Percentiles rank a stretch among this genome's conserved stretches.
Evolutionary conservation across 1,284 basidiomycete genomes (phyloP).

Genomic region (Rhizoctonia solani): DNA sequence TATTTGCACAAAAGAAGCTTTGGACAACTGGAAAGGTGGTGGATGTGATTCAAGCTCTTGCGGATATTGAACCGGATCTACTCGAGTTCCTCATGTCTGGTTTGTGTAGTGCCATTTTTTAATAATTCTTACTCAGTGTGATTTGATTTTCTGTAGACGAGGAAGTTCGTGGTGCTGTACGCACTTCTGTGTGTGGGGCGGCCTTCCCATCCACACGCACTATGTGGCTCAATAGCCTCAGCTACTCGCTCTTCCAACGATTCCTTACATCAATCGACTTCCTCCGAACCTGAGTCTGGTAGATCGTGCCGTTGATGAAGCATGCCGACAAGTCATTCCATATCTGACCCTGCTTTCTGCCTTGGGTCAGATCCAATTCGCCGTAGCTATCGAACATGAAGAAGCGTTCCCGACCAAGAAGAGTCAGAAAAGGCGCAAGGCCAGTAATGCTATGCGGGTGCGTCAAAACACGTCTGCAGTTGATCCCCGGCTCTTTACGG

Average conservation of each 20-base stretch:
- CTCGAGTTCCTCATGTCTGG: slow-evolving; percentile 16
- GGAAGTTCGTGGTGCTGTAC: slow-evolving; percentile 1
- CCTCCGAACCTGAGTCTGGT: slow-evolving; percentile 12
- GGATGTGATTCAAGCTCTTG: neutral
- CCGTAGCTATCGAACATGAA: neutral
- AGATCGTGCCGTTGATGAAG: slow-evolving; percentile 12
- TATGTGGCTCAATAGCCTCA: slow-evolving; percentile 1
- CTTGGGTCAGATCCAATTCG: neutral
- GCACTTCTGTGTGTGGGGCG: neutral
- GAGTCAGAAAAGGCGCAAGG: slow-evolving; percentile 12
- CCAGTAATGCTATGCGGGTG: neutral
- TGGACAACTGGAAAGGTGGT: neutral
- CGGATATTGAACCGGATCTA: neutral
- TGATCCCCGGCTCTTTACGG: slow-evolving; percentile 11
- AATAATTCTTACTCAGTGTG: neutral
- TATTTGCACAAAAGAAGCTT: slow-evolving; percentile 16
- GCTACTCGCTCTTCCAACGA: neutral
- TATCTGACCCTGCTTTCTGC: neutral
- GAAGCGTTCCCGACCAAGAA: slow-evolving; percentile 12
- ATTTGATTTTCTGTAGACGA: slow-evolving; percentile 4
- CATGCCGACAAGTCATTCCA: neutral
- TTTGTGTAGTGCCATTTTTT: neutral
- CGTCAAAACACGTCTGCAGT: slow-evolving; percentile 7
- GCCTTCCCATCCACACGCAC: neutral
- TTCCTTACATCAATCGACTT: slow-evolving; percentile 25